Evolutionary conservation across 179 eudicot species (phyloP), one percentile per base, ranked within the genome.

Genomic region (Carnegiea gigantea): DNA sequence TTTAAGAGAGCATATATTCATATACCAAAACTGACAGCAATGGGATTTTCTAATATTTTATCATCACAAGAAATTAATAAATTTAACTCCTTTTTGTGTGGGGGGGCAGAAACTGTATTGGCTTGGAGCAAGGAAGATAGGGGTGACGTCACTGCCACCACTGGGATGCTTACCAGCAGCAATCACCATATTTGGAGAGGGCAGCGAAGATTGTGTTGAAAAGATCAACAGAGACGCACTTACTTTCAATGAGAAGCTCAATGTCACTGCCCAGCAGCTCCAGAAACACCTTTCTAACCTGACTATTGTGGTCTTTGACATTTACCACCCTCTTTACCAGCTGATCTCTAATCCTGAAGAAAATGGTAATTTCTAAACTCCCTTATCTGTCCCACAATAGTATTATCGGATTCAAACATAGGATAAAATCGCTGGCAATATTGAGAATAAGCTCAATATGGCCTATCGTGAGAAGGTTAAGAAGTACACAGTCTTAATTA

Each of bases 141-240:
- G 99, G 62, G 99, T 93, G 44, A 85, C 97, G 38, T 92, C 98
- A 18, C 80, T 96, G 86, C 97, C 99, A 28, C 99, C 99, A 11
- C 53, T 94, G 15, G 99, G 99, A 83, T 96, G 99, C 83, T 70
- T 92, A 54, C 99, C 99, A 5, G 98, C 97, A 79, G 88, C 95
- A 82, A 96, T 94, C 74, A 96, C 95, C 17, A 51, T 92, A 65
- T 96, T 92, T 74, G 98, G 99, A 28, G 84, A 85, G 15, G 95
- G 84, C 77, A 91, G 89, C 85, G 90, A 91, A 65, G 86, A 90
- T 21, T 96, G 99, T 81, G 96, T 96, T 13, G 86, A 83, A 11
- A 78, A 81, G 80, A 80, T 94, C 62, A 96, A 96, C 85, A 87
- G 82, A 80, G 97, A 82, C 68, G 96, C 99, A 43, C 44, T 87